Evolutionary conservation across 768 basidiomycete genomes (phyloP).

Genomic region (Lentinula sp.): DNA sequence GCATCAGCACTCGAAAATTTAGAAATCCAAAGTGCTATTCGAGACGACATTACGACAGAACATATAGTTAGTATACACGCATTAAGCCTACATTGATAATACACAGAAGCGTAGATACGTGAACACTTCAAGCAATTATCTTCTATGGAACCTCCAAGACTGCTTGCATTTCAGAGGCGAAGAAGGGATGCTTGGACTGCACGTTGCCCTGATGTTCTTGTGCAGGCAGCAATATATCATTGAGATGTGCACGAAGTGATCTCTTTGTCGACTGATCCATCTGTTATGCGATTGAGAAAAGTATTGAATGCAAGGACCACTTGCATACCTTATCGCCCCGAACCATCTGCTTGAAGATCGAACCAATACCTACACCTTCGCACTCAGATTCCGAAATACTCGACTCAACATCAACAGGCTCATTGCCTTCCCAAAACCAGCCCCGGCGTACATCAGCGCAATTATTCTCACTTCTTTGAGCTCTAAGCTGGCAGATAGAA

Average conservation of each 20-base stretch:
- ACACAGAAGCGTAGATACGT: too few species aligned
- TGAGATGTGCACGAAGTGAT: background rate
- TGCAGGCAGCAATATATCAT: background rate
- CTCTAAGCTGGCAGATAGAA: constrained; percentile 24
- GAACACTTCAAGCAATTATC: too few species aligned
- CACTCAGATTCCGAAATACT: background rate
- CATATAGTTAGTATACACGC: too few species aligned
- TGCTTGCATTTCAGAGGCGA: background rate
- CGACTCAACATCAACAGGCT: background rate
- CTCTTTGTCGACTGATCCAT: background rate
- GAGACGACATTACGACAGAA: too few species aligned
- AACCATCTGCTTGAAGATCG: background rate
- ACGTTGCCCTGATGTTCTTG: background rate
- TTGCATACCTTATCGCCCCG: background rate
- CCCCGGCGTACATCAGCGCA: constrained; percentile 9
- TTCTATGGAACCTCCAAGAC: background rate
- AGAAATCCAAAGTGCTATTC: too few species aligned
- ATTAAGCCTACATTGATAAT: too few species aligned
- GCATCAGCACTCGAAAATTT: too few species aligned
- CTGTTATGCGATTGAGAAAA: background rate
- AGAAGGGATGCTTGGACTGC: background rate
- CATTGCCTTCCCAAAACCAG: background rate
- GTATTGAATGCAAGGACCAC: too few species aligned
- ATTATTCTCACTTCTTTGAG: constrained; percentile 18
- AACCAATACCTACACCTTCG: background rate